These are phyloP conservation scores for Endoconidiophora polonica DNA, from an alignment of 2,329 filamentous ascomycete genomes.

Conservation along the genomic window DNA sequence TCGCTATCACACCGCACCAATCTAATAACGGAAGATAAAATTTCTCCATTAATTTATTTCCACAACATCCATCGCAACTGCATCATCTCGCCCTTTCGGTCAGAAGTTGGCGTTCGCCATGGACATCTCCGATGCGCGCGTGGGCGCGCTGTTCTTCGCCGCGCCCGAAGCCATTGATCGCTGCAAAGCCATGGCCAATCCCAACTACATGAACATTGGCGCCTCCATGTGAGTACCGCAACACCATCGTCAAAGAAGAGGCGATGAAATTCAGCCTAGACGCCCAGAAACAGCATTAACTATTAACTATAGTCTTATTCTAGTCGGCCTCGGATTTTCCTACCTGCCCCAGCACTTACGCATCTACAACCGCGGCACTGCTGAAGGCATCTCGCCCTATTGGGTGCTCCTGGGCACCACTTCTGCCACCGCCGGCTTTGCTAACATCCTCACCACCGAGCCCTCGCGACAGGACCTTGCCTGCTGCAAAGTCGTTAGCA, in stretches of 20 bases:
- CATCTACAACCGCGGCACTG: constrained; percentile 70
- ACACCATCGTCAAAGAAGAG: not conserved
- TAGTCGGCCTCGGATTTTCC: constrained; percentile 76
- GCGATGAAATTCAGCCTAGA: not conserved
- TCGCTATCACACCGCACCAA: no score
- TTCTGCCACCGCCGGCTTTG: constrained; percentile 73
- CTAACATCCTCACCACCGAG: constrained; percentile 82
- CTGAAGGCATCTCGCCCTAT: constrained; percentile 88
- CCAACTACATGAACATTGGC: constrained; percentile 12
- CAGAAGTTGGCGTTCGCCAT: constrained; percentile 12
- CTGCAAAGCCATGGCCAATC: constrained; percentile 13
- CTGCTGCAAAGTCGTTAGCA: constrained; percentile 70
- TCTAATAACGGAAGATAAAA: no score
- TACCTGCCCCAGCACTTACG: constrained; percentile 91
- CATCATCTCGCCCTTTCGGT: no score
- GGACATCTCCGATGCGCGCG: constrained; percentile 17
- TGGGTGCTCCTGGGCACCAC: constrained; percentile 90
- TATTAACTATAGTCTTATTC: constrained; percentile 41
- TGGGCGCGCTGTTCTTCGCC: constrained; percentile 5
- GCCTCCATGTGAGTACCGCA: constrained; percentile 13
- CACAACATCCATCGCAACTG: no score
- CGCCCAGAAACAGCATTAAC: not conserved
- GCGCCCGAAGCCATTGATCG: constrained; percentile 8
- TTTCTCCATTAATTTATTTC: no score
- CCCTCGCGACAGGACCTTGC: constrained; percentile 65